Evolutionary conservation across 306 rosid genomes (phyloP).

Genomic region (Acacia acuminata): DNA sequence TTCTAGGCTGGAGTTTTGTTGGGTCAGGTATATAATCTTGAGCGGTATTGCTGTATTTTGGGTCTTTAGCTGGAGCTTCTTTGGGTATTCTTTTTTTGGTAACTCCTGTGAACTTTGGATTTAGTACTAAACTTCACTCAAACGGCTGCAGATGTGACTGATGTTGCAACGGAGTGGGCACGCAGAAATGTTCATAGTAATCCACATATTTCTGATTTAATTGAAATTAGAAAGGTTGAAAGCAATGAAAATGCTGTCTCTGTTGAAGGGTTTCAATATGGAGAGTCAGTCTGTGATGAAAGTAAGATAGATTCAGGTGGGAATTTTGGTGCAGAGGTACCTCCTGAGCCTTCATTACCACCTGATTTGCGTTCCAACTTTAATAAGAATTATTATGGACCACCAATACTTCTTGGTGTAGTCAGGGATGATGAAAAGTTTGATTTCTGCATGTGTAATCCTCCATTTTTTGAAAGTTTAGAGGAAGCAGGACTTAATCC

Average conservation of each 20-base stretch:
- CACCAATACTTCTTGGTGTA: constrained; percentile 76
- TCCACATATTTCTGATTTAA: constrained; percentile 62
- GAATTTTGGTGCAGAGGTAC: constrained; percentile 31
- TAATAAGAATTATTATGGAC: constrained; percentile 55
- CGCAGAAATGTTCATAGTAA: constrained; percentile 61
- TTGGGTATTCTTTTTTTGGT: constrained; percentile 6
- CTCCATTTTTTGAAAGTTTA: constrained; percentile 87
- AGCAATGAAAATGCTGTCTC: constrained; percentile 23
- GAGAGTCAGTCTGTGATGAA: constrained; percentile 21
- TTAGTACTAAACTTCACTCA: constrained; percentile 2
- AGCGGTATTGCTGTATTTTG: constrained; percentile 1
- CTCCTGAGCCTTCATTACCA: constrained; percentile 36
- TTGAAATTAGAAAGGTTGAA: constrained; percentile 83
- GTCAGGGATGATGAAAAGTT: constrained; percentile 76
- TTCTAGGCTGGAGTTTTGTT: constrained; percentile 83
- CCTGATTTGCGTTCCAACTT: constrained; percentile 30
- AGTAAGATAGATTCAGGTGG: constrained; percentile 25
- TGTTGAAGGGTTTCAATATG: constrained; percentile 35
- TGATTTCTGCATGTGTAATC: constrained; percentile 98
- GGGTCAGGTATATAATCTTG: constrained; percentile 66
- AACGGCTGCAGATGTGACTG: constrained; percentile 71
- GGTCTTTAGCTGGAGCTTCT: neutral
- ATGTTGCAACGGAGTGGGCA: constrained; percentile 91
- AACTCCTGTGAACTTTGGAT: neutral
- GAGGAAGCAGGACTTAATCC: constrained; percentile 89